Conservation (phyloP, 345 rosid species). For the Salix viminalis region DNA sequence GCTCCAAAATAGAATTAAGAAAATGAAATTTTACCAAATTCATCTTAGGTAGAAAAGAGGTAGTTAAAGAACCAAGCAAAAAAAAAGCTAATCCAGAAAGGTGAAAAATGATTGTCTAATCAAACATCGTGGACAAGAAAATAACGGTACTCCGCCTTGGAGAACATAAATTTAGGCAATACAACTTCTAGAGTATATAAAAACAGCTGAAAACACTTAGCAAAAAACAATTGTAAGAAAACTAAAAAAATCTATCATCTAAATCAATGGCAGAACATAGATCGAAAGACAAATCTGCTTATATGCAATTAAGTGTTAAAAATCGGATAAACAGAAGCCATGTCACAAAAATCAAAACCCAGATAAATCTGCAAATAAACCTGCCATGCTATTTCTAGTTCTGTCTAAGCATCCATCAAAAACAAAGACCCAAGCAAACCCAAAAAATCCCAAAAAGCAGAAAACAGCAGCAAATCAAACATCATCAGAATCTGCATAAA, state of each 20-base stretch:
- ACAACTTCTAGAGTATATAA: not conserved
- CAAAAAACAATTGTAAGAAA: not conserved
- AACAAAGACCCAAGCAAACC: not conserved
- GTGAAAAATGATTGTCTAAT: not conserved
- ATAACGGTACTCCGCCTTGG: not conserved
- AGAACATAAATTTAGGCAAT: not conserved
- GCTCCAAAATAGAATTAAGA: not conserved
- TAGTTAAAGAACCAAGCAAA: not conserved
- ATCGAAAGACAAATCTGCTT: not conserved
- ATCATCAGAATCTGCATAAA: not conserved
- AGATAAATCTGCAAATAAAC: not conserved
- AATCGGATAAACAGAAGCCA: not conserved
- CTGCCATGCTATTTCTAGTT: not conserved
- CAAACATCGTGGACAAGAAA: not conserved
- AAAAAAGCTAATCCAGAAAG: not conserved
- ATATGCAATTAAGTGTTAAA: not conserved
- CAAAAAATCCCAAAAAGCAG: not conserved
- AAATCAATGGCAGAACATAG: not conserved
- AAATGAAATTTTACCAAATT: not conserved
- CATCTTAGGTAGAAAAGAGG: not conserved
- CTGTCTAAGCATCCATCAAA: not conserved
- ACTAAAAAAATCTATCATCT: not conserved
- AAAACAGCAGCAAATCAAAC: not conserved
- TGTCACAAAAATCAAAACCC: not conserved
- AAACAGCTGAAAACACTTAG: not conserved